Evolutionary conservation across 1,284 basidiomycete genomes (phyloP).

Genomic region (Fomes fomentarius): DNA sequence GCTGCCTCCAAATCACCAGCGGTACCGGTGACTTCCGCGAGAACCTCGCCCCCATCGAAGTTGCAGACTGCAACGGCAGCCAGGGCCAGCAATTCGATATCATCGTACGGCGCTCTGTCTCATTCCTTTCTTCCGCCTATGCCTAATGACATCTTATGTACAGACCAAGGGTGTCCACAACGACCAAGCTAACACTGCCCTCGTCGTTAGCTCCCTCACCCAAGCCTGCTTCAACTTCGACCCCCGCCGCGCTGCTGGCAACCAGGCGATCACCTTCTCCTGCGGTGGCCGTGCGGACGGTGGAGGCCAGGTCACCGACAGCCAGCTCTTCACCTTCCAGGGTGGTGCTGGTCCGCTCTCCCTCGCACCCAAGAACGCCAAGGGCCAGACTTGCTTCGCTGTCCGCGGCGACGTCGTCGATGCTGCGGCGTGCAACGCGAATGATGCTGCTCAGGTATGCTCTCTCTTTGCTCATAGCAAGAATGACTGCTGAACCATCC

Average conservation of each 20-base stretch:
- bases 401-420: not conserved
- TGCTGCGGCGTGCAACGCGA: not conserved
- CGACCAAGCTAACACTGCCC: not conserved
- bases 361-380: conserved; percentile 4
- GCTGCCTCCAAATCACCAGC: conserved; percentile 7
- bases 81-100: conserved; percentile 5
- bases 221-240: conserved; percentile 13
- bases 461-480: no score
- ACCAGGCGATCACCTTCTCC: conserved; percentile 9
- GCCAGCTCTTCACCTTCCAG: conserved; percentile 11
- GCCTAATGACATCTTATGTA: no score
- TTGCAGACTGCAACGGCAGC: conserved; percentile 3
- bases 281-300: conserved; percentile 13
- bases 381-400: conserved; percentile 1
- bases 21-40: conserved; percentile 9
- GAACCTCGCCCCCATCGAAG: conserved; percentile 8
- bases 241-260: conserved; percentile 5
- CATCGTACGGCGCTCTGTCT: not conserved
- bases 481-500: no score
- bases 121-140: no score
- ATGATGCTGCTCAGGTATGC: not conserved
- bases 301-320: conserved; percentile 6
- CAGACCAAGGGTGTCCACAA: conserved; percentile 8
- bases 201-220: conserved; percentile 5
- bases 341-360: not conserved